These are phyloP conservation scores for Pseudopediastrum boryanum DNA, from an alignment of 139 green algal species.

Conservation along the genomic window DNA sequence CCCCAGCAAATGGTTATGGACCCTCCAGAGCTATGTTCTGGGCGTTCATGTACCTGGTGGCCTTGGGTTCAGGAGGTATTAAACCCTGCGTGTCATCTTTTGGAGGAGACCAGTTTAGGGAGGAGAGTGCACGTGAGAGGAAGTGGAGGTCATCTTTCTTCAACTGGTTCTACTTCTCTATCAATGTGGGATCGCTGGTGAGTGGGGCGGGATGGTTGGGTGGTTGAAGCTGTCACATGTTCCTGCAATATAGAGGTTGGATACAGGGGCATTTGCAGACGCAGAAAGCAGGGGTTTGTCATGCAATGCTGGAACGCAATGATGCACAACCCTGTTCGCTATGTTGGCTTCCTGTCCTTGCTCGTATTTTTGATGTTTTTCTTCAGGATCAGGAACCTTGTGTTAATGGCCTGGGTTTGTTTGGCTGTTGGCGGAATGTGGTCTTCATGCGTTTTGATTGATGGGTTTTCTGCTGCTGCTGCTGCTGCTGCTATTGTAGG, in stretches of 20 bases:
- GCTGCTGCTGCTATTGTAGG: background rate
- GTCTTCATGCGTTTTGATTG: background rate
- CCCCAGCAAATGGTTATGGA: too few relatives aligned
- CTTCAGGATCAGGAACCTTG: too few relatives aligned
- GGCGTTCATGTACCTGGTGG: constrained; percentile 75
- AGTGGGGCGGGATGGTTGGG: background rate
- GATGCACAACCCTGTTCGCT: too few relatives aligned
- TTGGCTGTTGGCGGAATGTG: too few relatives aligned
- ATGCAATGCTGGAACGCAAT: too few relatives aligned
- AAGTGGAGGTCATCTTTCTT: constrained; percentile 79
- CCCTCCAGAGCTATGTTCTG: constrained; percentile 8
- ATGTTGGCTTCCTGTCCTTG: too few relatives aligned
- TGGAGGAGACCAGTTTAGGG: constrained; percentile 81
- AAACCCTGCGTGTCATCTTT: constrained; percentile 94
- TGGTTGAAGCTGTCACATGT: too few relatives aligned
- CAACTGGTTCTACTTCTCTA: constrained; percentile 94
- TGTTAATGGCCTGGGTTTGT: too few relatives aligned
- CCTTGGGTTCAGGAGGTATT: constrained; percentile 84
- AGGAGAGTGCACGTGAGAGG: constrained; percentile 44
- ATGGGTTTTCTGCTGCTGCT: background rate
- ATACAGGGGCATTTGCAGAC: background rate
- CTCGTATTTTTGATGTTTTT: too few relatives aligned
- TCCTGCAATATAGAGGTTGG: background rate
- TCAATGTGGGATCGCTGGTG: constrained; percentile 84
- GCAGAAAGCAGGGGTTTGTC: background rate